These are phyloP conservation scores for Amanita pseudoporphyria DNA, from an alignment of 768 basidiomycete species.

Conservation along the genomic window DNA sequence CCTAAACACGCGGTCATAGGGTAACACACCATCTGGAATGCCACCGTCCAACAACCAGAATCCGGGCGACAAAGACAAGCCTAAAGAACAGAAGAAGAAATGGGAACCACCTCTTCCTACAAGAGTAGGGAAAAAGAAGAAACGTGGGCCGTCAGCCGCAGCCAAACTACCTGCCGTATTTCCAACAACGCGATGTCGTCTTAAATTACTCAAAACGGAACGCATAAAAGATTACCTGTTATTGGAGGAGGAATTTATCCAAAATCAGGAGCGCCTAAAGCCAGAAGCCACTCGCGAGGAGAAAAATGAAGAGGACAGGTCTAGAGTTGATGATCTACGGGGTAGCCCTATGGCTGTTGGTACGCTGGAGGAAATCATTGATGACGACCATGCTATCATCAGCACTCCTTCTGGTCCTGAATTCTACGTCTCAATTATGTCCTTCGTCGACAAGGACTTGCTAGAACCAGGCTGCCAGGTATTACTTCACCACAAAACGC, in stretches of 20 bases:
- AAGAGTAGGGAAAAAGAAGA: constrained; percentile 95
- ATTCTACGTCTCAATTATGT: constrained; percentile 96
- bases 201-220: constrained; percentile 93
- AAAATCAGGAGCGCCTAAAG: constrained; percentile 86
- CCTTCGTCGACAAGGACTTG: constrained; percentile 95
- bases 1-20: constrained; percentile 30
- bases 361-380: constrained; percentile 94
- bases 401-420: constrained; percentile 92
- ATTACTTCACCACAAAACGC: constrained; percentile 91
- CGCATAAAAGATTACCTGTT: constrained; percentile 97
- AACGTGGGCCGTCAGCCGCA: constrained; percentile 83
- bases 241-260: constrained; percentile 90
- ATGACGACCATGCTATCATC: constrained; percentile 99
- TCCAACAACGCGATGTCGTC: constrained; percentile 91
- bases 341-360: constrained; percentile 99
- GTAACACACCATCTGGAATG: constrained; percentile 63
- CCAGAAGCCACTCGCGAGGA: constrained; percentile 85
- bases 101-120: constrained; percentile 99
- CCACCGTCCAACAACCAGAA: constrained; percentile 27
- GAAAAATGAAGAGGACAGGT: constrained; percentile 92
- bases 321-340: constrained; percentile 87
- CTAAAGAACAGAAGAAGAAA: constrained; percentile 69
- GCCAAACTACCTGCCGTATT: constrained; percentile 88
- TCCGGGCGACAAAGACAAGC: constrained; percentile 38
- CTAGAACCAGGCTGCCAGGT: constrained; percentile 96